These are phyloP conservation scores for Limnomonas spitsbergensis DNA, from an alignment of 139 green algal genomes.

Conservation along the genomic window DNA sequence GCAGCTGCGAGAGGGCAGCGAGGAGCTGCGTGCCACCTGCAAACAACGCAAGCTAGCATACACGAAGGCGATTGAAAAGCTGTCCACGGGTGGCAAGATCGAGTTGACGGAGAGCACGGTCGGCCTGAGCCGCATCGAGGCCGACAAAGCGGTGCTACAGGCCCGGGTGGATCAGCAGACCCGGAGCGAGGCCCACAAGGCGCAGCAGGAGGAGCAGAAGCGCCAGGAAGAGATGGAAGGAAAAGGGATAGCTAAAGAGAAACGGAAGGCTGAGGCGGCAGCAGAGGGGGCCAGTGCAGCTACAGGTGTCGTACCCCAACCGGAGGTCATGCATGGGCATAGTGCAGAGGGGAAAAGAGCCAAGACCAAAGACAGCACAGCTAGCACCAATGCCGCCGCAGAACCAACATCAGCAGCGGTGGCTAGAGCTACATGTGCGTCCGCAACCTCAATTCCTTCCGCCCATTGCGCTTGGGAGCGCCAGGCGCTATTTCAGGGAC, in stretches of 20 bases:
- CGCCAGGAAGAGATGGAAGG: neutral
- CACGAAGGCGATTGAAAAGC: neutral
- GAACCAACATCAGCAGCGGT: too few species aligned
- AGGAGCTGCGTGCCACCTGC: neutral
- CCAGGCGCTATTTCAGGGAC: too few species aligned
- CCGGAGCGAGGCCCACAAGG: neutral
- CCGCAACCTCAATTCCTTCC: too few species aligned
- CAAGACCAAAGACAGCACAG: too few species aligned
- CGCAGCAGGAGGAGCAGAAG: neutral
- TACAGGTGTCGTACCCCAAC: neutral
- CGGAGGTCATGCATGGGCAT: neutral
- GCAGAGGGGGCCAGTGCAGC: neutral
- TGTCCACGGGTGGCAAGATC: neutral
- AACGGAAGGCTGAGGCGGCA: too few species aligned
- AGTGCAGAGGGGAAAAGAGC: neutral
- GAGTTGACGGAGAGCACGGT: neutral
- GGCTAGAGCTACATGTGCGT: too few species aligned
- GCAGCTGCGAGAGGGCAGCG: neutral
- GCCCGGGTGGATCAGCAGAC: neutral
- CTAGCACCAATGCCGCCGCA: too few species aligned
- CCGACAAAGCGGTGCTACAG: neutral
- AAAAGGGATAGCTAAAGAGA: neutral
- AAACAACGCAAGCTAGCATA: constrained; percentile 8
- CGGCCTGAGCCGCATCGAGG: neutral
- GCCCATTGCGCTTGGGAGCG: too few species aligned